Evolutionary conservation across 2,329 filamentous ascomycete species (phyloP), one percentile per base, ranked within the genome.

Genomic region (Venturia asperata): DNA sequence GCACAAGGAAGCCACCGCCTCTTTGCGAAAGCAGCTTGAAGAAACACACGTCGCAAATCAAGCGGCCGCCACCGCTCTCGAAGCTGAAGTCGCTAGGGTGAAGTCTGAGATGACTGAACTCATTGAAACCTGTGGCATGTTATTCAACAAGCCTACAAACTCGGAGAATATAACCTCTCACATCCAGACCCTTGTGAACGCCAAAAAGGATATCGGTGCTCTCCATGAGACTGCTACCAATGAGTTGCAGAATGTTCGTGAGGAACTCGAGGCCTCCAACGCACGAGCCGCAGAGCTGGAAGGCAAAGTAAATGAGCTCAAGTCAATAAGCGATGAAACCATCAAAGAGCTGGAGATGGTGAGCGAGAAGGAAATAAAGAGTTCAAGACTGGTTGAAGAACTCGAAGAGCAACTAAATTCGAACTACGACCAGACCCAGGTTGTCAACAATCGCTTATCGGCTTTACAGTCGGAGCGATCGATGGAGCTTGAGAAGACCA

Each of bases 401-500:
- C 86, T 99, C 5, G 94, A 99, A 77, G 93, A 97, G 71, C 94
- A 99, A 76, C 86, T 99, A 64, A 92, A 93, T 73, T 91, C 84
- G 74, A 97, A 94, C 78, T 99, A 92, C 76, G 94, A 99, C 72
- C 90, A 96, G 74, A 92, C 93, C 67, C 91, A 97, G 73, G 81
- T 86, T 67, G 87, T 88, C 15, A 92, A 85, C 75, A 96, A 96
- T 78, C 87, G 93, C 64, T 80, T 97, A 64, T 97, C 92, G 63
- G 87, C 89, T 67, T 75, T 81, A 64, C 79, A 82, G 67, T 76
- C 74, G 2, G 80, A 81, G 71, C 74, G 76, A 34, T 77, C 76
- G 45, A 71, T 74, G 17, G 76, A 80, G 67, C 72, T 78, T 6
- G 74, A 78, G 64, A 75, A 77, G 52, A 74, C 72, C 1, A 69